Percentiles rank a stretch among this genome's conserved stretches.
Conservation (phyloP, 177 flowering plant genomes). For the Vitis hybrid region DNA sequence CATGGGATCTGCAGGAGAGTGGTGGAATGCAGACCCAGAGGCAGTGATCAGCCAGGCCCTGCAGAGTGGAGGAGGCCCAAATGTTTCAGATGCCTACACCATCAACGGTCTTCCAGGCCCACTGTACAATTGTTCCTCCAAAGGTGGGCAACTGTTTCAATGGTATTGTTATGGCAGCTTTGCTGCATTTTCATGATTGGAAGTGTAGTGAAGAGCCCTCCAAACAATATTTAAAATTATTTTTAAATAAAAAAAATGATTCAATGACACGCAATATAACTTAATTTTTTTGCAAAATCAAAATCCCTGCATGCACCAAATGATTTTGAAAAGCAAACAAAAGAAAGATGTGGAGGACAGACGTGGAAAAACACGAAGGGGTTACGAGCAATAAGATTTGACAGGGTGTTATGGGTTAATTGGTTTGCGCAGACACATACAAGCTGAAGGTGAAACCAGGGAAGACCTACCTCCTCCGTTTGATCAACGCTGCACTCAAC, state of each 20-base stretch:
- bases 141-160: slow-evolving; percentile 30
- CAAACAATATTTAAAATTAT: too few species aligned
- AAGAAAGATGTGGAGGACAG: too few species aligned
- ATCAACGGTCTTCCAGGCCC: slow-evolving; percentile 80
- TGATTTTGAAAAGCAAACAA: too few species aligned
- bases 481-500: slow-evolving; percentile 84
- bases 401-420: too few species aligned
- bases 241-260: too few species aligned
- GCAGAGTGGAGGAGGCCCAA: slow-evolving; percentile 69
- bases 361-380: too few species aligned
- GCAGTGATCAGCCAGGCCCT: slow-evolving; percentile 61
- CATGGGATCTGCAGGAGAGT: slow-evolving; percentile 50
- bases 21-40: slow-evolving; percentile 72
- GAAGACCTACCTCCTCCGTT: slow-evolving; percentile 64
- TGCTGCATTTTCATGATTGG: too few species aligned
- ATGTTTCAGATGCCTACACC: slow-evolving; percentile 79
- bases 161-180: neutral
- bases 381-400: too few species aligned
- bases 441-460: slow-evolving; percentile 68
- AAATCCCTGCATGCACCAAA: too few species aligned
- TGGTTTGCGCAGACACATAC: slow-evolving; percentile 48
- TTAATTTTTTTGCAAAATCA: too few species aligned
- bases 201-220: too few species aligned
- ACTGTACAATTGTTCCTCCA: slow-evolving; percentile 59
- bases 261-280: too few species aligned